These are phyloP conservation scores for Spathaspora gorwiae DNA, from an alignment of 805 yeast species.

Conservation along the genomic window DNA sequence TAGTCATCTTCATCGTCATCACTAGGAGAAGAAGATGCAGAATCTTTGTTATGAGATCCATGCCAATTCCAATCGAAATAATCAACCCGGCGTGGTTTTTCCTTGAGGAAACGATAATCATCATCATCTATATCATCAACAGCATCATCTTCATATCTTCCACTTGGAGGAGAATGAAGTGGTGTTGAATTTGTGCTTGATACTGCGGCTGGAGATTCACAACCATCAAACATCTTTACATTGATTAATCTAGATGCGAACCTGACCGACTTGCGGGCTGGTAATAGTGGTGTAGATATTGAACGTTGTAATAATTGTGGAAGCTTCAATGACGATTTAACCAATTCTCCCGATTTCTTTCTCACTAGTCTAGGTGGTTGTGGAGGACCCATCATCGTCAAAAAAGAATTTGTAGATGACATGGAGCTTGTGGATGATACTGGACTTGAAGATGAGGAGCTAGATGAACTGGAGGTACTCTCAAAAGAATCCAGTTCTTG, in stretches of 20 bases:
- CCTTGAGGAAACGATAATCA: constrained; percentile 8
- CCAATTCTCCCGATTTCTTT: constrained; percentile 82
- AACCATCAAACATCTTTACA: constrained; percentile 59
- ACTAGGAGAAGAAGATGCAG: constrained; percentile 15
- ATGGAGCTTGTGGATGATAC: neutral
- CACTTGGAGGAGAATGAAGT: constrained; percentile 24
- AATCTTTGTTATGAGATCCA: constrained; percentile 8
- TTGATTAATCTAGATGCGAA: constrained; percentile 59
- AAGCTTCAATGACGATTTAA: constrained; percentile 67
- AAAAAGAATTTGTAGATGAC: neutral
- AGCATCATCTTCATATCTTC: constrained; percentile 2
- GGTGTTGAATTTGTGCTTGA: constrained; percentile 52
- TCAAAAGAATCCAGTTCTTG: constrained; percentile 2
- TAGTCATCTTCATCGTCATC: constrained; percentile 20
- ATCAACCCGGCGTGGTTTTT: constrained; percentile 14
- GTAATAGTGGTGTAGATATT: constrained; percentile 23
- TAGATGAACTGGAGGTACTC: neutral
- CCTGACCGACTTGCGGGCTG: constrained; percentile 49
- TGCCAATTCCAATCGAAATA: constrained; percentile 22
- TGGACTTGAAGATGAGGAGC: neutral
- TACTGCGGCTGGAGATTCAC: constrained; percentile 60
- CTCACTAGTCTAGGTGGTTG: constrained; percentile 43
- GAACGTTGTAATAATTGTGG: constrained; percentile 22
- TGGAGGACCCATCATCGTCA: neutral
- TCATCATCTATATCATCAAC: constrained; percentile 10